Conservation (phyloP, 2,329 filamentous ascomycete species). For the Phoma sp. region DNA sequence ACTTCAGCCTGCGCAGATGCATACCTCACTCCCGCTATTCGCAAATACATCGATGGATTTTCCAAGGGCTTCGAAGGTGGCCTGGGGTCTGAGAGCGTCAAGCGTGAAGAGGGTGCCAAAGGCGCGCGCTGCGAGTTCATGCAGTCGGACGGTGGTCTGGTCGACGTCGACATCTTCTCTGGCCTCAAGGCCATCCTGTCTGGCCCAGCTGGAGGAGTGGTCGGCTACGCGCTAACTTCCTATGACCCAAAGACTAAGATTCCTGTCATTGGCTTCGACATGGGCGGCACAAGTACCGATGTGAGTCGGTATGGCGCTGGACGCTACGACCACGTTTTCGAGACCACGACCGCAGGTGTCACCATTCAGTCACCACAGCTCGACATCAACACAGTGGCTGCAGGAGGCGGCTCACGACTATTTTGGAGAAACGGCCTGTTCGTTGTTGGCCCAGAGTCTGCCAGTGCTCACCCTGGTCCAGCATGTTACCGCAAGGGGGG, state of each 20-base stretch:
- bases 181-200: constrained; percentile 85
- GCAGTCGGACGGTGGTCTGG: constrained; percentile 79
- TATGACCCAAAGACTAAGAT: constrained; percentile 83
- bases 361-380: constrained; percentile 91
- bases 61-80: constrained; percentile 81
- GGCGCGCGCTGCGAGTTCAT: constrained; percentile 92
- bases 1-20: constrained; percentile 81
- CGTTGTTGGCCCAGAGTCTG: constrained; percentile 87
- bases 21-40: constrained; percentile 79
- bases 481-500: constrained; percentile 91
- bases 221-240: constrained; percentile 89
- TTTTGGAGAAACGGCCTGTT: constrained; percentile 92
- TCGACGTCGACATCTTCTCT: constrained; percentile 80
- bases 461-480: constrained; percentile 86
- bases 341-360: constrained; percentile 92
- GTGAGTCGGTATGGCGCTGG: constrained; percentile 86
- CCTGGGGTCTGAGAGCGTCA: constrained; percentile 76
- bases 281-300: constrained; percentile 93
- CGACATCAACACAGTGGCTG: constrained; percentile 94
- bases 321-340: constrained; percentile 90
- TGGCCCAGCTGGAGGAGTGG: constrained; percentile 90
- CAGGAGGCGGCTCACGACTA: constrained; percentile 81
- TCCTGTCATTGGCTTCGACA: constrained; percentile 93
- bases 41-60: constrained; percentile 79
- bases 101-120: constrained; percentile 66